Base-by-base conservation (phyloP, 768 basidiomycete species). In the Hydnum rufescens region DNA sequence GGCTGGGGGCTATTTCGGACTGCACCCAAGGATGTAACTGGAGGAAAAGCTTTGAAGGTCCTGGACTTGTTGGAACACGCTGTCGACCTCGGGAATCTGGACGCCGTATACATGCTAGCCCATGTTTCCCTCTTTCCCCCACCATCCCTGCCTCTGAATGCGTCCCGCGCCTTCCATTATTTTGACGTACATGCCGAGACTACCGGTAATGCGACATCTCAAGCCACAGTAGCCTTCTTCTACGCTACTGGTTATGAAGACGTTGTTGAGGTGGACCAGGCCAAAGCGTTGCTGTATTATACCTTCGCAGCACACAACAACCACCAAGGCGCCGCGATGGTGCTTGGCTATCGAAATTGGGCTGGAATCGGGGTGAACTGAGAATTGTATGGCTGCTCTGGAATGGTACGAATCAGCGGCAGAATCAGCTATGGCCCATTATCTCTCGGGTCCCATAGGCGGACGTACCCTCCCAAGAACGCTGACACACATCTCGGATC, bases 281-380 rank as follows among this genome's bases (percentile, higher is more conserved):
- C 65, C 16, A 78, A 79, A 64, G 89, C 92, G 0, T 78, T 93
- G 56, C 70, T 97, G 0, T 84, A 93, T 60, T 89, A 90, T 63
- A 95, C 92, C 0, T 97, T 97, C 60, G 80, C 92, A 3, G 90
- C 88, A 1, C 78, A 90, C 49, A 81, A 82, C 1, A 86, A 82
- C 0, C 75, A 90, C 65, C 78, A 79, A 58, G 82, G 83, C 3
- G 84, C 93, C 0, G 80, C 90, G 63, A 90, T 93, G 86, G 78
- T 88, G 1, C 70, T 97, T 30, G 95, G 80, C 0, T 97, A 93
- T 64, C 76, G 90, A 26, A 80, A 92, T 61, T 97, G 90, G 92
- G 80, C 84, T 34, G 95, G 95, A 1, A 95, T 99, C 53, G 86
- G 92, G 6, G 81, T 88, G 0, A 68, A 77, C n/a, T 51, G 89